Percentiles rank a stretch among this genome's conserved stretches.
Conservation (phyloP, 2,329 filamentous ascomycete species). For the Didymella exigua region DNA sequence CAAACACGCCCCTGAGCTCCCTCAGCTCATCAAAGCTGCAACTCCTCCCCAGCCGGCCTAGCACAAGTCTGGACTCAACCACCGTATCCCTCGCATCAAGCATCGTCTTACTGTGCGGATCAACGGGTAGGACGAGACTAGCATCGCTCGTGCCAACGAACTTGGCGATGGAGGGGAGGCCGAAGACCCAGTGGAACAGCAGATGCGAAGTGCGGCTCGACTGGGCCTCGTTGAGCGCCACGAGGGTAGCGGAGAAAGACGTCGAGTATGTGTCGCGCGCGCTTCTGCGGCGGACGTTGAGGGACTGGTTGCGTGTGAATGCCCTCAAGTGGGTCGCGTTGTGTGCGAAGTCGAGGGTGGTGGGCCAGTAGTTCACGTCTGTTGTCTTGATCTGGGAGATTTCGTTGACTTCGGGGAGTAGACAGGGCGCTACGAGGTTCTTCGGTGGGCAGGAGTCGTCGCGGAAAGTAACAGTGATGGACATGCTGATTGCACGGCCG, state of each 20-base stretch:
- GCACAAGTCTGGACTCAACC: slow-evolving; percentile 73
- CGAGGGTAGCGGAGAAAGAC: slow-evolving; percentile 75
- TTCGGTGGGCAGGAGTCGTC: slow-evolving; percentile 40
- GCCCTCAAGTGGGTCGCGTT: slow-evolving; percentile 66
- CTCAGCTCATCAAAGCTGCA: slow-evolving; percentile 55
- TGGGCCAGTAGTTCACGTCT: slow-evolving; percentile 76
- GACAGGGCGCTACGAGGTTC: slow-evolving; percentile 59
- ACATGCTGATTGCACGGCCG: slow-evolving; percentile 75
- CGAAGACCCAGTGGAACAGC: slow-evolving; percentile 77
- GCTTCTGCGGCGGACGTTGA: slow-evolving; percentile 74
- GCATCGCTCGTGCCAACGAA: slow-evolving; percentile 63
- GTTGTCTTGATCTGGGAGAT: slow-evolving; percentile 67
- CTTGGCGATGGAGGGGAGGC: slow-evolving; percentile 59
- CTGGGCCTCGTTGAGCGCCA: slow-evolving; percentile 70
- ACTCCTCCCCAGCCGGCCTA: slow-evolving; percentile 58
- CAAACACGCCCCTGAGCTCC: slow-evolving; percentile 68
- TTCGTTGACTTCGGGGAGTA: slow-evolving; percentile 68
- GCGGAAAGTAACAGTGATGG: slow-evolving; percentile 69
- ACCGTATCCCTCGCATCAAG: slow-evolving; percentile 62
- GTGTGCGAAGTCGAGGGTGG: slow-evolving; percentile 73
- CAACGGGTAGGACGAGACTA: slow-evolving; percentile 49
- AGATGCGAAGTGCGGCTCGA: slow-evolving; percentile 43
- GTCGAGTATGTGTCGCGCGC: slow-evolving; percentile 62
- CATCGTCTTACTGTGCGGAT: slow-evolving; percentile 53
- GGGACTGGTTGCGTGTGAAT: slow-evolving; percentile 72